These are phyloP conservation scores for Phytophthora aleatoria DNA, from an alignment of 352 stramenopile species.

Conservation along the genomic window DNA sequence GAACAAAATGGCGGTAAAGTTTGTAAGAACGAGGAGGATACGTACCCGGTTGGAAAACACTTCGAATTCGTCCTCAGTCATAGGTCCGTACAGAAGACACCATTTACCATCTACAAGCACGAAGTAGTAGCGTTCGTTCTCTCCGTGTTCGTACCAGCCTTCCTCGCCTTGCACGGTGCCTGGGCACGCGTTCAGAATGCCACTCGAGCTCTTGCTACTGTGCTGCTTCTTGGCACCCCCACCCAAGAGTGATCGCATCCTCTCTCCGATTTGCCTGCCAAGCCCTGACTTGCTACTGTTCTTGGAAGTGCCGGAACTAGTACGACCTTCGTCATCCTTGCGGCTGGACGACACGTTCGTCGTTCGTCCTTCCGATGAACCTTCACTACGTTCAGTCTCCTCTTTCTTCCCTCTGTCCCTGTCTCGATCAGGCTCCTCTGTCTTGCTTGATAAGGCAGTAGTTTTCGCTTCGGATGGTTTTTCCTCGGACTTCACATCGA, in stretches of 20 bases:
- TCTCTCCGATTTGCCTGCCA: slow-evolving; percentile 81
- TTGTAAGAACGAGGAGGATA: neutral
- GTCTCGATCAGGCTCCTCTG: slow-evolving; percentile 21
- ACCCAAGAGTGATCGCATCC: slow-evolving; percentile 80
- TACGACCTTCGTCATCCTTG: slow-evolving; percentile 65
- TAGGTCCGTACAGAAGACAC: slow-evolving; percentile 85
- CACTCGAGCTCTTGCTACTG: slow-evolving; percentile 67
- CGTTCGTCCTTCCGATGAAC: slow-evolving; percentile 28
- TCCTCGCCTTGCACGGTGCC: slow-evolving; percentile 84
- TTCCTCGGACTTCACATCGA: slow-evolving; percentile 43
- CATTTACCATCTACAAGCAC: slow-evolving; percentile 82
- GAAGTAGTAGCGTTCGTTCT: slow-evolving; percentile 90
- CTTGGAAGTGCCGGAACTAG: slow-evolving; percentile 37
- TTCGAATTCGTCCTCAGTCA: slow-evolving; percentile 87
- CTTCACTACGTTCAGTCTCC: slow-evolving; percentile 31
- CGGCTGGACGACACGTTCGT: slow-evolving; percentile 31
- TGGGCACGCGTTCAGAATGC: slow-evolving; percentile 81
- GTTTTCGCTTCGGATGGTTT: slow-evolving; percentile 17
- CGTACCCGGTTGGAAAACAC: slow-evolving; percentile 75
- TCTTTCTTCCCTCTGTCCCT: slow-evolving; percentile 28
- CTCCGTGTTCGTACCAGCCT: slow-evolving; percentile 88
- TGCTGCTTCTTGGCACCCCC: slow-evolving; percentile 73
- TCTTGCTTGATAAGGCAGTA: slow-evolving; percentile 16
- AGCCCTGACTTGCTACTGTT: slow-evolving; percentile 44
- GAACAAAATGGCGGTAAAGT: neutral